phyloP scores from a whole-genome alignment of 2,329 filamentous ascomycete species.

The Volutella citrinella region DNA sequence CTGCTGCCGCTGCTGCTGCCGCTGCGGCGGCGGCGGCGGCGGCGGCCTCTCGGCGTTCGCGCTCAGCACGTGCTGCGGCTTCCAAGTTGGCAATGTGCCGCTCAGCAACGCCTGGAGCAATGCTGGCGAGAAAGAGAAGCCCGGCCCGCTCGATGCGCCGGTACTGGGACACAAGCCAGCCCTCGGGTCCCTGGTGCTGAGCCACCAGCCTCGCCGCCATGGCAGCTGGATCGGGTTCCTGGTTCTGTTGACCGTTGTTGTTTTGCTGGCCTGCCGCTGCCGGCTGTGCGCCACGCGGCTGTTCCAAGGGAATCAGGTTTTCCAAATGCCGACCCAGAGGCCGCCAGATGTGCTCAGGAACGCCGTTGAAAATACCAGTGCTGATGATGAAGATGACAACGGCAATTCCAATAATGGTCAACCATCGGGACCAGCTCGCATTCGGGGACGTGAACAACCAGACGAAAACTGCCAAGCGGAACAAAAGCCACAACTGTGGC shows the following conservation, averaged over 20 bases:
- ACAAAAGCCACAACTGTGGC: slow-evolving; percentile 61
- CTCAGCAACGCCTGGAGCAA: slow-evolving; percentile 64
- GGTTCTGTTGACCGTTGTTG: slow-evolving; percentile 18
- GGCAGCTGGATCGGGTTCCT: slow-evolving; percentile 44
- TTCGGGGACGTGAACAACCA: slow-evolving; percentile 63
- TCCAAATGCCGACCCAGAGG: slow-evolving; percentile 59
- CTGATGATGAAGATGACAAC: slow-evolving; percentile 57
- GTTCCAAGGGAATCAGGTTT: slow-evolving; percentile 53
- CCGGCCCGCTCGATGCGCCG: slow-evolving; percentile 57
- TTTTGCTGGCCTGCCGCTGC: slow-evolving; percentile 20
- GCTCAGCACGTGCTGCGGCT: slow-evolving; percentile 46
- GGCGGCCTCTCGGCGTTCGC: slow-evolving; percentile 41
- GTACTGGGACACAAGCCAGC: slow-evolving; percentile 38
- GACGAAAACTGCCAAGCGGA: slow-evolving; percentile 57
- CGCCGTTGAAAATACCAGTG: slow-evolving; percentile 54
- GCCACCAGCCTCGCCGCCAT: slow-evolving; percentile 53
- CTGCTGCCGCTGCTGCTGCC: slow-evolving; percentile 30
- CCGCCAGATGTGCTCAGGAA: slow-evolving; percentile 53
- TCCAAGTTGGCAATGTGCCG: slow-evolving; percentile 60
- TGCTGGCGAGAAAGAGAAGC: slow-evolving; percentile 62
- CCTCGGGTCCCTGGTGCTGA: slow-evolving; percentile 28
- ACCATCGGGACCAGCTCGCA: slow-evolving; percentile 57
- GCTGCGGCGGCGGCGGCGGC: slow-evolving; percentile 35
- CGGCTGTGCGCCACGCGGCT: slow-evolving; percentile 22
- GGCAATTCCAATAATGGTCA: slow-evolving; percentile 53